Percentiles rank a stretch among this genome's conserved stretches.
Conservation (phyloP, 169 alveolate species). For the Theileria parva region DNA sequence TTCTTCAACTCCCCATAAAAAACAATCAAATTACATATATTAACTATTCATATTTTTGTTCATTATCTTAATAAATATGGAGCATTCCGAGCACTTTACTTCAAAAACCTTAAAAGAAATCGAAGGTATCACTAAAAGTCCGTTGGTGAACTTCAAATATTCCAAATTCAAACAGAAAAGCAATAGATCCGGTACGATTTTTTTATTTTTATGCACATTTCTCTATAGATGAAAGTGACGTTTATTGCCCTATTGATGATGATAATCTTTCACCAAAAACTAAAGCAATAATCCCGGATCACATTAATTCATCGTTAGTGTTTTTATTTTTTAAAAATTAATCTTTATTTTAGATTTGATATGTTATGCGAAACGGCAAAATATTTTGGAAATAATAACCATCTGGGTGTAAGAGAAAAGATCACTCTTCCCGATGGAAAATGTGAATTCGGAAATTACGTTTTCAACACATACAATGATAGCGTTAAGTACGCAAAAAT, state of each 20-base stretch:
- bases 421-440: conserved; percentile 27
- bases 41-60: conserved; percentile 4
- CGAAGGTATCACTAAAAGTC: neutral
- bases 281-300: conserved; percentile 35
- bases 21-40: neutral
- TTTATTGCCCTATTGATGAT: conserved; percentile 35
- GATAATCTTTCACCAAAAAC: neutral
- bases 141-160: conserved; percentile 29
- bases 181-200: conserved; percentile 26
- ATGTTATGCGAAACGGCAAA: conserved; percentile 31
- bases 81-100: conserved; percentile 4
- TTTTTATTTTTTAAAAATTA: neutral
- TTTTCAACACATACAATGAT: conserved; percentile 32
- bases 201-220: neutral
- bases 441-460: conserved; percentile 40
- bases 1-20: conserved; percentile 25
- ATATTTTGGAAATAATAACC: conserved; percentile 15
- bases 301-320: conserved; percentile 44
- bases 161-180: conserved; percentile 24
- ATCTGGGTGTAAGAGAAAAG: conserved; percentile 50
- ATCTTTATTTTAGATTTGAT: conserved; percentile 34
- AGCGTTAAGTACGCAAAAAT: conserved; percentile 23
- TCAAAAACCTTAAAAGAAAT: neutral
- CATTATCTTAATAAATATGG: conserved; percentile 14
- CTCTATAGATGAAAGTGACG: conserved; percentile 55